These are phyloP conservation scores for Suillus ampliporus DNA, from an alignment of 768 basidiomycete species.

Conservation along the genomic window DNA sequence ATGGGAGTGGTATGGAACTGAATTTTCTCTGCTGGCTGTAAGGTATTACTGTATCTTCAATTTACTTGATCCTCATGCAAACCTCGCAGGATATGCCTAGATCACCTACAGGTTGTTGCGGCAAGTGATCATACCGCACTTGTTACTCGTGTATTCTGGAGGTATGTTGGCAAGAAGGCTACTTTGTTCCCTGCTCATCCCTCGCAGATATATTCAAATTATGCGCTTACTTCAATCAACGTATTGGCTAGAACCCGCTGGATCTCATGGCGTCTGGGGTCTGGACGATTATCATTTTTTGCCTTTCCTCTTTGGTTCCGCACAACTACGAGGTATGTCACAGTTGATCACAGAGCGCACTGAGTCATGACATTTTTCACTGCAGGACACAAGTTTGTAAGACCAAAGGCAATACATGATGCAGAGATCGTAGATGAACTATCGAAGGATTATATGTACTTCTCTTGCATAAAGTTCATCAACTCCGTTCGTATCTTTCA, in stretches of 20 bases:
- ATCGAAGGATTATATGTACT: slow-evolving; percentile 93
- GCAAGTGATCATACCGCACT: slow-evolving; percentile 74
- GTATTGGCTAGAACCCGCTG: slow-evolving; percentile 98
- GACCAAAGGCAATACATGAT: slow-evolving; percentile 93
- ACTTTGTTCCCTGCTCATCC: background rate
- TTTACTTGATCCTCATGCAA: background rate
- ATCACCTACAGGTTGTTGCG: slow-evolving; percentile 66
- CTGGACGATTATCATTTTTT: slow-evolving; percentile 97
- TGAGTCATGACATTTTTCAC: background rate
- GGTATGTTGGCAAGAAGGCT: slow-evolving; percentile 44
- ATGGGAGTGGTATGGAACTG: slow-evolving; percentile 99
- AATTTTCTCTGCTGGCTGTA: slow-evolving; percentile 98
- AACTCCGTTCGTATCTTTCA: slow-evolving; percentile 69
- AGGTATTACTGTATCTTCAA: slow-evolving; percentile 33
- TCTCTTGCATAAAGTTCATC: slow-evolving; percentile 94
- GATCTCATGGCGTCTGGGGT: slow-evolving; percentile 99
- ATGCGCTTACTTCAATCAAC: slow-evolving; percentile 90
- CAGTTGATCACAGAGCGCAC: slow-evolving; percentile 9
- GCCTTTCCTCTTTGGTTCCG: slow-evolving; percentile 86
- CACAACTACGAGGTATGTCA: slow-evolving; percentile 66
- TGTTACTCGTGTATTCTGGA: slow-evolving; percentile 90
- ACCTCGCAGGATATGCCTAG: slow-evolving; percentile 75
- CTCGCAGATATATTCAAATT: slow-evolving; percentile 65
- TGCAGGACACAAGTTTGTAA: slow-evolving; percentile 85
- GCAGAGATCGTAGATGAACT: slow-evolving; percentile 91